phyloP scores from a whole-genome alignment of 495 filamentous ascomycete species.

The Aspergillus haitiensis region DNA sequence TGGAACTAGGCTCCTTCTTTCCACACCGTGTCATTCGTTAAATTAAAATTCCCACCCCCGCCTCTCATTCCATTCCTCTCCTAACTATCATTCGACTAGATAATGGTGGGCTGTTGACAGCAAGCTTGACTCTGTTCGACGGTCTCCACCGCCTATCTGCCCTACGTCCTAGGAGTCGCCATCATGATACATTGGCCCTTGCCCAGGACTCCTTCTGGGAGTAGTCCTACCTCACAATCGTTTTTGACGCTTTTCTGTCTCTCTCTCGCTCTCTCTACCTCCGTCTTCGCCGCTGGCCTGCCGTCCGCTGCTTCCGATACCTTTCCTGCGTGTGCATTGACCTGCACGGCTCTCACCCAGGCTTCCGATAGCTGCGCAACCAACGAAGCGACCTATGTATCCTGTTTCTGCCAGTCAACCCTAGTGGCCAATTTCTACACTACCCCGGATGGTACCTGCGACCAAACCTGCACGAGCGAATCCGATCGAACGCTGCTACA shows the following conservation, averaged over 20 bases:
- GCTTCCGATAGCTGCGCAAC: constrained; percentile 48
- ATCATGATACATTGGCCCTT: constrained; percentile 21
- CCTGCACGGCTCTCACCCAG: constrained; percentile 44
- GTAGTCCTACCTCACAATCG: constrained; percentile 11
- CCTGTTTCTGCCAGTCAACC: constrained; percentile 57
- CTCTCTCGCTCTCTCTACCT: constrained; percentile 21
- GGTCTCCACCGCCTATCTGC: constrained; percentile 21
- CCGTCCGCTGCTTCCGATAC: constrained; percentile 37
- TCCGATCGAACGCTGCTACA: constrained; percentile 43
- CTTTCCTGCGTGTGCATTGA: constrained; percentile 53
- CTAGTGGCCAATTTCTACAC: constrained; percentile 42
- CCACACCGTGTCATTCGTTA: constrained; percentile 8
- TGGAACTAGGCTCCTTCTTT: constrained; percentile 1
- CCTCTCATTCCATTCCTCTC: constrained; percentile 4
- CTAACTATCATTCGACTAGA: constrained; percentile 10
- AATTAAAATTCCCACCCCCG: constrained; percentile 6
- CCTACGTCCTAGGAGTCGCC: constrained; percentile 1
- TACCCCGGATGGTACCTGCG: constrained; percentile 36
- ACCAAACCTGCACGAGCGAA: constrained; percentile 35
- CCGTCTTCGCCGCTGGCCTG: constrained; percentile 27
- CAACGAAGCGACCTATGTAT: constrained; percentile 42
- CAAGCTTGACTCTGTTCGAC: constrained; percentile 11
- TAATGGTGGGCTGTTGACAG: constrained; percentile 14
- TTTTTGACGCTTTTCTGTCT: constrained; percentile 16
- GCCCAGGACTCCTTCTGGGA: constrained; percentile 11